Evolutionary conservation across 495 filamentous ascomycete species (phyloP), one percentile per base, ranked within the genome.

Genomic region (Penicillium turbatum): DNA sequence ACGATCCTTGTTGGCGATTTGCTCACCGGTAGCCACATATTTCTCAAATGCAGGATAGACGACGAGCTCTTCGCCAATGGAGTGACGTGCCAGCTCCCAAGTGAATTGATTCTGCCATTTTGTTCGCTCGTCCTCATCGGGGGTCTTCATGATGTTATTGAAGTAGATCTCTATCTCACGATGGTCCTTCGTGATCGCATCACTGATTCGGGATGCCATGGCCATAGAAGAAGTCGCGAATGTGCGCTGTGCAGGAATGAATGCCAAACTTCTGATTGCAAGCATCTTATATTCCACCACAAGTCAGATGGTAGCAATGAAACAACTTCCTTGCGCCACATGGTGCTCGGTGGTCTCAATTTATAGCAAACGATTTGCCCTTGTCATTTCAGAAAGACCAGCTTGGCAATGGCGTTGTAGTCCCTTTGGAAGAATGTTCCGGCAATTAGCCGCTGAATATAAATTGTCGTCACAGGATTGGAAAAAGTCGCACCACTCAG

Each of bases 1-100:
- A 3, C 84, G 75, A 56, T 87, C 82, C 48, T 81, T 82, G 19
- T 86, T 73, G 0, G 82, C 81, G 59, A 86, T 71, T 0, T 62
- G 53, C 13, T 65, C 38, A 13, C 79, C 86, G 63, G 67, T 56
- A 29, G 73, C 59, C 0, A 86, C 45, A 43, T 83, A 50, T 56
- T 82, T 81, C 57, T 87, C 86, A 6, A 88, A 75, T 0, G 76
- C 76, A 1, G 85, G 86, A 66, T 87, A 87, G 21, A 87, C 68
- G 27, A 85, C 75, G 2, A 89, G 65, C 67, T 88, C 86, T 60
- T 88, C 82, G 46, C 70, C 78, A 50, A 85, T 68, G 0, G 75
- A 71, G 60, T 86, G 79, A 9, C 83, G 77, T 9, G 86, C 79
- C 5, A 89, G 69, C 62, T 83, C 80, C 86, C 85, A 89, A 16